Evolutionary conservation across 2,329 filamentous ascomycete species (phyloP).

Genomic region (Exserohilum turcica): DNA sequence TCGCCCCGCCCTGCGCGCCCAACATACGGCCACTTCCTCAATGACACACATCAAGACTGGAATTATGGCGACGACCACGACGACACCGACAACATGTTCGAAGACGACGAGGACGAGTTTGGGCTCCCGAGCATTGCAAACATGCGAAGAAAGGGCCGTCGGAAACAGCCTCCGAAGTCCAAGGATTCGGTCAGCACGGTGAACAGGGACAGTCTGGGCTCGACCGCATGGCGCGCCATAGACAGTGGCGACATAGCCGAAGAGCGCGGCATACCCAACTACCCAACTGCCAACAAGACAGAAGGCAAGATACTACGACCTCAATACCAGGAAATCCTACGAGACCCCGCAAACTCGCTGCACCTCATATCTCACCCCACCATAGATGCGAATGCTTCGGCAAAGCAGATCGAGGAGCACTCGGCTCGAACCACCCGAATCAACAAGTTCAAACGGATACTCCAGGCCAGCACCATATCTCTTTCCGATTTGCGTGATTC

Average conservation of each 20-base stretch:
- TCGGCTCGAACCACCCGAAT: conserved; percentile 89
- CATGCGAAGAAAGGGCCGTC: conserved; percentile 75
- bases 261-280: conserved; percentile 79
- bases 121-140: conserved; percentile 90
- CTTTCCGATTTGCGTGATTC: conserved; percentile 80
- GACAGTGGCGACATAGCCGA: conserved; percentile 95
- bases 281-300: conserved; percentile 84
- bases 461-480: conserved; percentile 89
- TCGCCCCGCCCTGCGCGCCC: conserved; percentile 67
- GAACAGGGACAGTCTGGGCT: conserved; percentile 27
- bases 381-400: conserved; percentile 71
- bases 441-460: conserved; percentile 96
- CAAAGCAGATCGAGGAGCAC: conserved; percentile 84
- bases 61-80: conserved; percentile 65
- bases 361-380: conserved; percentile 91
- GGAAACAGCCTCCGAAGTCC: conserved; percentile 51
- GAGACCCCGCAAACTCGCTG: conserved; percentile 85
- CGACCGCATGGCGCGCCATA: conserved; percentile 61
- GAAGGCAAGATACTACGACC: conserved; percentile 95
- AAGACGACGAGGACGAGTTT: conserved; percentile 94
- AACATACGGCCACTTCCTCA: conserved; percentile 80
- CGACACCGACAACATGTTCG: conserved; percentile 75
- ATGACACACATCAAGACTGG: conserved; percentile 83
- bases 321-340: conserved; percentile 94
- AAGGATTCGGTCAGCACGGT: conserved; percentile 51